Conservation (phyloP, 129 eudicot genomes). For the Centella asiatica region DNA sequence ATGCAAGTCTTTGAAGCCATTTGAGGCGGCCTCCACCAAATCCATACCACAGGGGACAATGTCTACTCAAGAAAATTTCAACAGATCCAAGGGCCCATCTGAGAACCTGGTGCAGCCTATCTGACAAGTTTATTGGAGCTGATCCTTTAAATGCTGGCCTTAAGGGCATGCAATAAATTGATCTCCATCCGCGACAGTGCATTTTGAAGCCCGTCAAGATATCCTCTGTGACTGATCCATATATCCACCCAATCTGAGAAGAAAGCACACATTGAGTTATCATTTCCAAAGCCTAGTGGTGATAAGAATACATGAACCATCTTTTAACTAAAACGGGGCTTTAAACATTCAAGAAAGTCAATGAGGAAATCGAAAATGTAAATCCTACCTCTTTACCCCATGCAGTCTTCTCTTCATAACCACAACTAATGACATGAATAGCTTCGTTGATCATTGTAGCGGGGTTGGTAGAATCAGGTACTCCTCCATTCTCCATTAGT, state of each 20-base stretch:
- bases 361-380: not conserved
- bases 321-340: not conserved
- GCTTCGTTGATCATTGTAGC: conserved; percentile 89
- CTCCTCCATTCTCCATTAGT: conserved; percentile 89
- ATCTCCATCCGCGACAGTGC: conserved; percentile 99
- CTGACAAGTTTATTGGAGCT: conserved; percentile 97
- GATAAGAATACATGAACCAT: not conserved
- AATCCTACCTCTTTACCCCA: conserved; percentile 96
- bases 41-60: conserved; percentile 98
- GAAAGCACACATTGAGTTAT: not conserved
- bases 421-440: conserved; percentile 96
- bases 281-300: not conserved
- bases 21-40: conserved; percentile 95
- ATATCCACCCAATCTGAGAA: conserved; percentile 96
- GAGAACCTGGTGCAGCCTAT: conserved; percentile 91
- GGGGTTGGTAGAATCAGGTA: conserved; percentile 83
- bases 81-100: conserved; percentile 99
- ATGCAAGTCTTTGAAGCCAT: conserved; percentile 94
- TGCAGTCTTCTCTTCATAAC: conserved; percentile 98
- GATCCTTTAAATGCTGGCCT: conserved; percentile 99
- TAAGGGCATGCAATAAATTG: conserved; percentile 92
- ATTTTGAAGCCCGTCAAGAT: conserved; percentile 96
- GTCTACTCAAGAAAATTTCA: conserved; percentile 94
- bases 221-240: conserved; percentile 98
- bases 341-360: not conserved